phyloP scores from a whole-genome alignment of 345 rosid genomes.

The Populus pruinosa region DNA sequence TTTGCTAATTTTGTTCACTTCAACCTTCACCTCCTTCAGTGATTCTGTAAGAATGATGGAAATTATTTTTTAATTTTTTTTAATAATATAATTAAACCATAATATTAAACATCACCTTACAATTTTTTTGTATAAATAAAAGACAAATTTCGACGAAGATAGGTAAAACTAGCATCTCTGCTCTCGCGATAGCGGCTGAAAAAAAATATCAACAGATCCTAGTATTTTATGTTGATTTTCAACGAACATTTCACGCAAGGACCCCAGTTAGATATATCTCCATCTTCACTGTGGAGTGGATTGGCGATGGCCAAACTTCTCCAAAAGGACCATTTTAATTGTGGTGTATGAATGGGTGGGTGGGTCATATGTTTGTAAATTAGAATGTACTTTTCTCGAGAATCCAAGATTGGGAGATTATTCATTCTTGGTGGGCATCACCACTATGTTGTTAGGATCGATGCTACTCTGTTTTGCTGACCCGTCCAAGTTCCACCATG shows the following conservation, averaged over 20 bases:
- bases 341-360: neutral
- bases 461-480: neutral
- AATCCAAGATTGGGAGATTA: neutral
- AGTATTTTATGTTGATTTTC: neutral
- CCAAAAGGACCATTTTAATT: neutral
- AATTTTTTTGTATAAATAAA: no score
- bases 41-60: no score
- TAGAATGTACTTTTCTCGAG: neutral
- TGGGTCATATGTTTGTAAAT: neutral
- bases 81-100: no score
- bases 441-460: neutral
- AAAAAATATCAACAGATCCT: neutral
- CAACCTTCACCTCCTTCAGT: no score
- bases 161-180: neutral
- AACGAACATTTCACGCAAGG: neutral
- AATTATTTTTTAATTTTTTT: no score
- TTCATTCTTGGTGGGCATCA: neutral
- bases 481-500: neutral
- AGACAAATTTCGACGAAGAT: no score
- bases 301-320: neutral
- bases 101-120: no score
- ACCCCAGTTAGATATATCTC: neutral
- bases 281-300: neutral
- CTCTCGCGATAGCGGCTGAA: neutral
- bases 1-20: neutral